Base-by-base conservation (phyloP, 202 grass and related monocot species). In the Setaria viridis region DNA sequence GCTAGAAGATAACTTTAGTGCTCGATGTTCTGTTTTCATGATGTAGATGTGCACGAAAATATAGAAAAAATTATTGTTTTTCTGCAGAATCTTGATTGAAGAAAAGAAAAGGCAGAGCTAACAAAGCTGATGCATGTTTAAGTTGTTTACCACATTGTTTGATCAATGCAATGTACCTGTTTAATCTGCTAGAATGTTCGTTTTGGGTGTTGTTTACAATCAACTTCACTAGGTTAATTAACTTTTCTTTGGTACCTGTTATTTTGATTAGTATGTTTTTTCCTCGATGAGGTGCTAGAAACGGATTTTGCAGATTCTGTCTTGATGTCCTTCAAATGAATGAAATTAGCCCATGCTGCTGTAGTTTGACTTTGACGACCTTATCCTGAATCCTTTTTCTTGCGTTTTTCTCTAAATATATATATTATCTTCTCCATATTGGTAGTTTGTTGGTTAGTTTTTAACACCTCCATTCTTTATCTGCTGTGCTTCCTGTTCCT, bases 281-380 rank as follows among this genome's bases (percentile, higher is more conserved):
- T 41, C 39, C 29, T 70, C 33, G 6, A 4, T 10, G 0, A 55
- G 47, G 42, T 84, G 4, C 37, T 59, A 46, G 3, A 64, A 25
- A 33, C 63, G 72, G 16, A 49, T 66, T 53, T 81, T 81, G 39
- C 39, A 53, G 3, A 58, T 21, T 32, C 29, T 62, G 43, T 55
- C 7, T 79, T 59, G 11, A 49, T 72, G 42, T 86, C 48, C 39
- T 69, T 84, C 10, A 80, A 58, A 45, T 72, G 74, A 78, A 50
- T 47, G 69, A 4, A 35, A 76, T 56, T 45, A 77, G 21, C 25
- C 55, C 48, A 48, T 84, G 65, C 7, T 73, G 42, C 39, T 37
- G 16, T 35, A 64, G 33, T 29, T 72, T 75, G 8, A 64, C 35
- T 29, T 72, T 75, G 8, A 45, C 33, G n/a, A 39, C n/a, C 3